Evolutionary conservation across 2,329 filamentous ascomycete species (phyloP).

Genomic region (Aspergillus sp.): DNA sequence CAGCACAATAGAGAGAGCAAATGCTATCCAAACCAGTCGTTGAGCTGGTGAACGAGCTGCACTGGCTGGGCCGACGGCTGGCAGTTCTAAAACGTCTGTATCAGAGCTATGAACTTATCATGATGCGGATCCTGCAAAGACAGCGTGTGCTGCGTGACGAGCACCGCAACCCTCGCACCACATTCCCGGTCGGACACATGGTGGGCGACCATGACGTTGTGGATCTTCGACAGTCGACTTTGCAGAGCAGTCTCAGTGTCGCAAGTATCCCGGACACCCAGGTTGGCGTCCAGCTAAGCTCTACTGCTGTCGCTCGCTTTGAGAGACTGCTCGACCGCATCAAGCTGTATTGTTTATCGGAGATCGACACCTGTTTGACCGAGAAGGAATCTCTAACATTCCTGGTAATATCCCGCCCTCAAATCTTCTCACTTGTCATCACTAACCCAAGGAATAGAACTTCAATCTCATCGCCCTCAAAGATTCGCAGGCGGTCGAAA

Average conservation of each 20-base stretch:
- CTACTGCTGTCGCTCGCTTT: constrained; percentile 58
- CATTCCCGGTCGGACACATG: constrained; percentile 19
- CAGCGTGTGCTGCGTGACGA: constrained; percentile 43
- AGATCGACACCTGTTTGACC: constrained; percentile 63
- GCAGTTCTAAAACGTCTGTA: constrained; percentile 63
- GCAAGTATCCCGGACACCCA: constrained; percentile 21
- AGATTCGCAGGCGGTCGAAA: constrained; percentile 69
- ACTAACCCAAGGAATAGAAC: constrained; percentile 52
- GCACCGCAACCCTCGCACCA: constrained; percentile 23
- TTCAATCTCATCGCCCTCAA: constrained; percentile 77
- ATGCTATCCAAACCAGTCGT: constrained; percentile 56
- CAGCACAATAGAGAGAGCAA: constrained; percentile 42
- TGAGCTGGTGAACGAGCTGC: constrained; percentile 50
- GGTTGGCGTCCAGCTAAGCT: constrained; percentile 43
- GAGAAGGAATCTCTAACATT: constrained; percentile 70
- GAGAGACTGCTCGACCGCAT: constrained; percentile 62
- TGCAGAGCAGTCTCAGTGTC: constrained; percentile 24
- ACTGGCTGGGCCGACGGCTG: constrained; percentile 61
- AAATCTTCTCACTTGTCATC: neutral
- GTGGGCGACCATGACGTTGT: constrained; percentile 29
- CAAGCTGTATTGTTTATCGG: constrained; percentile 60
- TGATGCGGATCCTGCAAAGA: constrained; percentile 59
- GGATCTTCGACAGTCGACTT: constrained; percentile 41
- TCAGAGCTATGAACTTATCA: constrained; percentile 60
- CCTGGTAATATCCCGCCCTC: constrained; percentile 51